Evolutionary conservation across 345 rosid species (phyloP).

Genomic region (Camelina hispida): DNA sequence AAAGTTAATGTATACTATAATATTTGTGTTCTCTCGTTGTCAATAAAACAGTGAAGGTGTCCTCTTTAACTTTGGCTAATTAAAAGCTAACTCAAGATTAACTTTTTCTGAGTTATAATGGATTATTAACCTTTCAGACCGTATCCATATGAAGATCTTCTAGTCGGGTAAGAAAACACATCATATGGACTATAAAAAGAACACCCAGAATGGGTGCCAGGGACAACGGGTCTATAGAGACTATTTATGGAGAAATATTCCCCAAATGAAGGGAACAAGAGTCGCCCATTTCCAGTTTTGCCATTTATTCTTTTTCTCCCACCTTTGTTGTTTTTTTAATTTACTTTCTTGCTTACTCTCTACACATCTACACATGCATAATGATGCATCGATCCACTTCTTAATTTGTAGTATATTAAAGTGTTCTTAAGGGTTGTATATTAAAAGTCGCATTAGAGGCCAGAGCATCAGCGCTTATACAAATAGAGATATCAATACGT

Average conservation of each 20-base stretch:
- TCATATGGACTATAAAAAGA: neutral
- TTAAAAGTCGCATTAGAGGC: neutral
- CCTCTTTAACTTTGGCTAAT: too few species aligned
- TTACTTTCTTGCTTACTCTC: slow-evolving; percentile 18
- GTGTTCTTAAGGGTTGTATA: neutral
- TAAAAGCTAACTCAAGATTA: neutral
- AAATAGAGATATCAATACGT: too few species aligned
- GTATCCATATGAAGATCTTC: slow-evolving; percentile 3
- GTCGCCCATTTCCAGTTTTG: slow-evolving; percentile 38
- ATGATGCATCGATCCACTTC: slow-evolving; percentile 24
- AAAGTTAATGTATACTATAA: neutral
- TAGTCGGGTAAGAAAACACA: slow-evolving; percentile 6
- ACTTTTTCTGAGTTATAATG: neutral
- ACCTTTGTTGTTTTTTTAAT: neutral
- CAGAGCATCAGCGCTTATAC: neutral
- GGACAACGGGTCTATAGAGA: slow-evolving; percentile 35
- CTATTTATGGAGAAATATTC: slow-evolving; percentile 27
- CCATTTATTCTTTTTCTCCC: neutral
- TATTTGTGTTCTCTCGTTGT: too few species aligned
- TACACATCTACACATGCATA: slow-evolving; percentile 35
- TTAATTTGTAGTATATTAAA: neutral
- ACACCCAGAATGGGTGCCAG: slow-evolving; percentile 13
- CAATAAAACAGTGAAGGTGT: too few species aligned
- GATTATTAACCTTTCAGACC: neutral
- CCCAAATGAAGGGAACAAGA: slow-evolving; percentile 35